These are phyloP conservation scores for Lactarius tabidus DNA, from an alignment of 768 basidiomycete genomes.

Conservation along the genomic window DNA sequence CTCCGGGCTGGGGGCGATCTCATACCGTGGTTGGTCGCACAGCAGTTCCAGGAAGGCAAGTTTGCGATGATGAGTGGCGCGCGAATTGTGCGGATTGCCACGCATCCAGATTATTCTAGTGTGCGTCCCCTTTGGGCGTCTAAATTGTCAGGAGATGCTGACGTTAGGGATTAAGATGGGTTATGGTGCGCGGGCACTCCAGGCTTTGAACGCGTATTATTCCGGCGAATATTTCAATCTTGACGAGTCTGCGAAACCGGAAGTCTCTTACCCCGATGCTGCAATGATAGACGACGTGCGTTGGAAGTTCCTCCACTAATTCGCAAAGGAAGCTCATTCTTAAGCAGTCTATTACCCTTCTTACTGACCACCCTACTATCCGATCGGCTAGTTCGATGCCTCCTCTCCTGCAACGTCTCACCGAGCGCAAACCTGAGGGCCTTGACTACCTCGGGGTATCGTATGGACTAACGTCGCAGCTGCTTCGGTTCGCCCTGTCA, in stretches of 20 bases:
- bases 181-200: constrained; percentile 85
- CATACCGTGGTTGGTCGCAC: constrained; percentile 95
- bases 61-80: constrained; percentile 92
- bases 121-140: constrained; percentile 42
- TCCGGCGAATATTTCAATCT: constrained; percentile 89
- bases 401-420: constrained; percentile 84
- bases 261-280: constrained; percentile 59
- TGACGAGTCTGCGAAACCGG: constrained; percentile 57
- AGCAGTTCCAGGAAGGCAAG: constrained; percentile 93
- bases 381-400: constrained; percentile 80
- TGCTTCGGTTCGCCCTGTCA: constrained; percentile 55
- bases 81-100: constrained; percentile 87
- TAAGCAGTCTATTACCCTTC: constrained; percentile 48
- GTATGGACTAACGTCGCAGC: constrained; percentile 84
- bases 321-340: constrained; percentile 1
- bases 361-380: constrained; percentile 74
- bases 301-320: constrained; percentile 25
- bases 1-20: constrained; percentile 89
- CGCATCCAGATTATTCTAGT: constrained; percentile 91
- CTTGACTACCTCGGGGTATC: constrained; percentile 96
- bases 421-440: constrained; percentile 83
- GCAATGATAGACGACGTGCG: constrained; percentile 46
- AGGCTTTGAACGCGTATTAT: constrained; percentile 86
- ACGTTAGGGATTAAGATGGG: constrained; percentile 69
- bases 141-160: constrained; percentile 14